A percentile compares a stretch with the other conserved stretches of the same genome.
These are phyloP conservation scores for Argentina anserina DNA, from an alignment of 306 rosid species.

Conservation along the genomic window DNA sequence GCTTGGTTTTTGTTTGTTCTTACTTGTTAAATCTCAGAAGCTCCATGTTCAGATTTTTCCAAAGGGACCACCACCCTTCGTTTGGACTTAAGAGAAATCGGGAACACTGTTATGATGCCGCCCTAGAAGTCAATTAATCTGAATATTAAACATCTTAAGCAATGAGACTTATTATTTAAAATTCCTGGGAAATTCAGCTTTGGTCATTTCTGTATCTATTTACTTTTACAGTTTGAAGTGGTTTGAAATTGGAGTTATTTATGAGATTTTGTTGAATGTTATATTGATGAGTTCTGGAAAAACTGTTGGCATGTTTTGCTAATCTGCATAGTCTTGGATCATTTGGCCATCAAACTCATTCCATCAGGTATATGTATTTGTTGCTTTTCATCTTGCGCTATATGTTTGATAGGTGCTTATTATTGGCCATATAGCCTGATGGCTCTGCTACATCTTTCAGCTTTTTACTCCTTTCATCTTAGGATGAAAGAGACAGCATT, in stretches of 20 bases:
- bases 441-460: slow-evolving; percentile 6
- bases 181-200: not conserved
- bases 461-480: not conserved
- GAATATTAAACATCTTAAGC: not conserved
- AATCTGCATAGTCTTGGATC: not conserved
- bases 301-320: not conserved
- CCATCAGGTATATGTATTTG: not conserved
- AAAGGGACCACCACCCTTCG: not conserved
- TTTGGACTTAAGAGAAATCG: not conserved
- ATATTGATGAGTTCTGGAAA: not conserved
- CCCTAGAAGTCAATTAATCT: not conserved
- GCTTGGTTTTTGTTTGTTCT: not conserved
- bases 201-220: not conserved
- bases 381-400: not conserved
- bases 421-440: not conserved
- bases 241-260: not conserved
- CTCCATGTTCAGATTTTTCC: not conserved
- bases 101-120: not conserved
- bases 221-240: not conserved
- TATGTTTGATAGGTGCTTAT: not conserved
- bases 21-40: not conserved
- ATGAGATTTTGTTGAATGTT: not conserved
- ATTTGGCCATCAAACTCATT: not conserved
- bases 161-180: not conserved
- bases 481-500: not conserved